phyloP scores from a whole-genome alignment of 805 yeast genomes.

The Candida chauliodis region DNA sequence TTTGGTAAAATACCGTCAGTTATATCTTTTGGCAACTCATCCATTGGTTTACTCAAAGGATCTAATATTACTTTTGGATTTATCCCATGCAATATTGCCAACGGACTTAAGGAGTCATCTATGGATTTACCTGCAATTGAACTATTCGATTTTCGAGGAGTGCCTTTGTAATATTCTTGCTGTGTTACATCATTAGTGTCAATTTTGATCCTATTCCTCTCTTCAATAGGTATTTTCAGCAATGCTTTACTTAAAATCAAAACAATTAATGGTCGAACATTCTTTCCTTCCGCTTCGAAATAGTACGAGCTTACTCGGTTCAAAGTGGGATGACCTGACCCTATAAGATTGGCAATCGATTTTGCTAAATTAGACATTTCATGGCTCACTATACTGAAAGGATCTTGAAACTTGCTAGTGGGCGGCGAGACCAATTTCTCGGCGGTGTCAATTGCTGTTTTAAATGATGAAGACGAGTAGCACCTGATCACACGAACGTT shows the following conservation, averaged over 20 bases:
- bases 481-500: background rate
- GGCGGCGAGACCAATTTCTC: constrained; percentile 69
- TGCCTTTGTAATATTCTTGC: constrained; percentile 60
- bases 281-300: constrained; percentile 95
- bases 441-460: constrained; percentile 67
- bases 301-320: constrained; percentile 92
- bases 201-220: constrained; percentile 61
- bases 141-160: constrained; percentile 40
- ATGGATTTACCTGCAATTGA: constrained; percentile 60
- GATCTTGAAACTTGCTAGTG: constrained; percentile 59
- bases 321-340: constrained; percentile 90
- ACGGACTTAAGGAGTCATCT: constrained; percentile 70
- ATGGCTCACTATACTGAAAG: constrained; percentile 83
- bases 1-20: constrained; percentile 85
- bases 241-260: constrained; percentile 79
- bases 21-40: constrained; percentile 57
- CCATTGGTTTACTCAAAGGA: constrained; percentile 81
- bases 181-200: constrained; percentile 65
- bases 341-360: constrained; percentile 81
- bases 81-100: constrained; percentile 81
- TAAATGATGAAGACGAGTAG: constrained; percentile 18
- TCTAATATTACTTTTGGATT: constrained; percentile 79
- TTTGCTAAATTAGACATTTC: constrained; percentile 89
- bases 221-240: constrained; percentile 63
- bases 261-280: constrained; percentile 88